These are phyloP conservation scores for Euphorbia schlechtendalii DNA, from an alignment of 441 rosid genomes.

Conservation along the genomic window DNA sequence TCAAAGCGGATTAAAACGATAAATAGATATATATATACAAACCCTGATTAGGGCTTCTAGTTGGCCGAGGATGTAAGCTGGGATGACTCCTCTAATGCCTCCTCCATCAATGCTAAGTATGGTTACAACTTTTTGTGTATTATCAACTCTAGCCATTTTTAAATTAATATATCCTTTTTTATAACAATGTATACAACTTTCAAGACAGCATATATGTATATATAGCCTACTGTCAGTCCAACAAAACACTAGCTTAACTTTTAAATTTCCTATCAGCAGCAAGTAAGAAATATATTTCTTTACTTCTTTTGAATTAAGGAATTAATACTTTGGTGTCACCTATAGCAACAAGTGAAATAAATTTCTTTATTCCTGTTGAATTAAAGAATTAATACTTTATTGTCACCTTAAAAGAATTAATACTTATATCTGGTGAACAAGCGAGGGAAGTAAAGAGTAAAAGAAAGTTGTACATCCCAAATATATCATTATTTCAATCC, in stretches of 20 bases:
- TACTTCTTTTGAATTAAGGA: background rate
- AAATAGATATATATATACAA: no score
- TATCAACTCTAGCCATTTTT: background rate
- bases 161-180: no score
- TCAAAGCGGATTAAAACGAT: no score
- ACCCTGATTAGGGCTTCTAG: slow-evolving; percentile 3
- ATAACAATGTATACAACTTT: no score
- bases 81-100: slow-evolving; percentile 5
- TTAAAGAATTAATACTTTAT: background rate
- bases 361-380: background rate
- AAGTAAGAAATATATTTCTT: background rate
- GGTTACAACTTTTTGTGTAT: background rate
- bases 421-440: no score
- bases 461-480: no score
- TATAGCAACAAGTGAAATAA: background rate
- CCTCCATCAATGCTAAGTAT: slow-evolving; percentile 8
- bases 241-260: background rate
- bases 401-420: background rate
- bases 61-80: slow-evolving; percentile 2
- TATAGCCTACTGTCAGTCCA: background rate
- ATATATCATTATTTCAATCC: no score
- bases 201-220: no score
- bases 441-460: no score
- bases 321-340: background rate
- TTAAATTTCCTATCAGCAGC: background rate